These are phyloP conservation scores for Thalassiosira profunda DNA, from an alignment of 108 stramenopile species.

Conservation along the genomic window DNA sequence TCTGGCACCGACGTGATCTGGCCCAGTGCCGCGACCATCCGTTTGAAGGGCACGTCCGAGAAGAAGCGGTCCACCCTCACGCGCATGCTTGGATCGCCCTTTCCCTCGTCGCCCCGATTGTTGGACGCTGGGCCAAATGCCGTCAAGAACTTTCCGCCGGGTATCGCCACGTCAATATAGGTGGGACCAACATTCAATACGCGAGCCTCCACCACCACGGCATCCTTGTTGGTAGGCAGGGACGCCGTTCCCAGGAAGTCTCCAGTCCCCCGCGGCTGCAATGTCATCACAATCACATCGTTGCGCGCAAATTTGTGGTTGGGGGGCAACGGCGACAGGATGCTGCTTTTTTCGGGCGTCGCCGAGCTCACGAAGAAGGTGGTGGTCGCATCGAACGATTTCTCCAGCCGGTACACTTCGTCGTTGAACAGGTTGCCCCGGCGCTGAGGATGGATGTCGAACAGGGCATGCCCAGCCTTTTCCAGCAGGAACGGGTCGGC, in stretches of 20 bases:
- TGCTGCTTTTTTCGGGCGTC: neutral
- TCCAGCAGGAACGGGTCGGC: conserved; percentile 76
- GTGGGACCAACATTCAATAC: conserved; percentile 76
- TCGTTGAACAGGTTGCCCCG: conserved; percentile 86
- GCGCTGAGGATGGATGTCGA: conserved; percentile 76
- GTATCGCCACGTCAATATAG: conserved; percentile 78
- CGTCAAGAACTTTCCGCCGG: conserved; percentile 68
- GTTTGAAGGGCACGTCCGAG: conserved; percentile 80
- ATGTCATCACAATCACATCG: conserved; percentile 81
- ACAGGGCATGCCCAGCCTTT: conserved; percentile 69
- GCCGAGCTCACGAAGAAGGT: conserved; percentile 21
- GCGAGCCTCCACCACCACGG: conserved; percentile 69
- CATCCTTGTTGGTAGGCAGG: conserved; percentile 62
- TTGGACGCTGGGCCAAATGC: conserved; percentile 85
- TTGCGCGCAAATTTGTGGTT: conserved; percentile 85
- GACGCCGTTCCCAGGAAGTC: conserved; percentile 68
- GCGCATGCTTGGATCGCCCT: conserved; percentile 62
- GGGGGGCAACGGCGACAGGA: conserved; percentile 51
- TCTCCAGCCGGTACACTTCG: conserved; percentile 85
- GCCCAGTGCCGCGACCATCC: conserved; percentile 84
- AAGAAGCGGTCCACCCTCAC: conserved; percentile 85
- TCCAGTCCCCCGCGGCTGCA: conserved; percentile 84
- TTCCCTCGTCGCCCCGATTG: conserved; percentile 60
- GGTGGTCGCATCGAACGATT: conserved; percentile 78
- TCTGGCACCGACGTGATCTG: conserved; percentile 67